Conservation (phyloP, 176 grass and related monocot species). For the Eremochloa ophiuroides region DNA sequence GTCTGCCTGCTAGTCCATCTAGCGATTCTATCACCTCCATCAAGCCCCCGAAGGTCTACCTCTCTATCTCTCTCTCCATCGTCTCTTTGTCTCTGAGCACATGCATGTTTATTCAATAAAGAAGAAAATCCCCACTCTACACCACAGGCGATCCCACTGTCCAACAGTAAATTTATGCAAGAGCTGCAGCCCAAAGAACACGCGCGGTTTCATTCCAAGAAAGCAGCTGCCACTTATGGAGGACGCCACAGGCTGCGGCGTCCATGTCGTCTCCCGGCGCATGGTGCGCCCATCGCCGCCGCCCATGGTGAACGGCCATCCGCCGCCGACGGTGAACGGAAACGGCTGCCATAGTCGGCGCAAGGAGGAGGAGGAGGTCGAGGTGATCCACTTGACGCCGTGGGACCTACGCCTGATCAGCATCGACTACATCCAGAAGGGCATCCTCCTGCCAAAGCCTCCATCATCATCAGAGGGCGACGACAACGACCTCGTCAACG, state of each 20-base stretch:
- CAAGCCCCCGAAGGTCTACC: too few species aligned
- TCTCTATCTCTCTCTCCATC: too few species aligned
- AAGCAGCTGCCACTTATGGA: not conserved
- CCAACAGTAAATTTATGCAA: too few species aligned
- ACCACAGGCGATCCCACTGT: too few species aligned
- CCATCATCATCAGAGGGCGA: not conserved
- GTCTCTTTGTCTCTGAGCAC: too few species aligned
- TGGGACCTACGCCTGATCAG: slow-evolving; percentile 28
- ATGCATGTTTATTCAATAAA: too few species aligned
- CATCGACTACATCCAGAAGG: slow-evolving; percentile 20
- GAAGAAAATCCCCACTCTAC: too few species aligned
- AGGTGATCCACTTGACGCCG: not conserved
- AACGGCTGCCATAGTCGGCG: not conserved
- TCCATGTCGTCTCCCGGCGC: not conserved
- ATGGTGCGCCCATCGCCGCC: not conserved
- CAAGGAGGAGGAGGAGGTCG: not conserved
- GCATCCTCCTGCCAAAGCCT: slow-evolving; percentile 15
- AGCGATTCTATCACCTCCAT: too few species aligned
- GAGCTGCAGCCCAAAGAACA: not conserved
- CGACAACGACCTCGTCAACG: not conserved
- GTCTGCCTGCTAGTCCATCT: too few species aligned
- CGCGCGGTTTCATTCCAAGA: not conserved
- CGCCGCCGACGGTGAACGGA: too few species aligned
- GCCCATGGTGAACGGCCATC: too few species aligned
- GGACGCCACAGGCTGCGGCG: not conserved